These are phyloP conservation scores for Sphaerulina musiva DNA, from an alignment of 2,329 filamentous ascomycete species.

Conservation along the genomic window DNA sequence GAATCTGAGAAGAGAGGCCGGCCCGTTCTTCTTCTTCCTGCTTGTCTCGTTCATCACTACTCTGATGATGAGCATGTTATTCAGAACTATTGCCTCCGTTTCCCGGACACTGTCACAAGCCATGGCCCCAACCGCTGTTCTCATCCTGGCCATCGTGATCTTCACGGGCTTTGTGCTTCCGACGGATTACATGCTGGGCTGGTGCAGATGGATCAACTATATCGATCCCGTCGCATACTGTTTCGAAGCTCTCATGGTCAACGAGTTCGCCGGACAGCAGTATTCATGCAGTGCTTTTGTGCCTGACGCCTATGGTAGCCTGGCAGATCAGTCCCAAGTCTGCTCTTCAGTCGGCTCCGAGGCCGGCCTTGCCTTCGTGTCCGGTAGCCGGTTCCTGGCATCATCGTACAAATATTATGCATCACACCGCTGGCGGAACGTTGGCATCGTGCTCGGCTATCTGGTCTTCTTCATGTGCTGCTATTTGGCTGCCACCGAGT, in stretches of 20 bases:
- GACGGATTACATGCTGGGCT: slow-evolving; percentile 61
- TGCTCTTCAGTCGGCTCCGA: slow-evolving; percentile 40
- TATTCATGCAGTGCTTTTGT: slow-evolving; percentile 46
- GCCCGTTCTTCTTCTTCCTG: slow-evolving; percentile 78
- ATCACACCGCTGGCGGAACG: slow-evolving; percentile 44
- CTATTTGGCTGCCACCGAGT: slow-evolving; percentile 43
- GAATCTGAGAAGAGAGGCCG: slow-evolving; percentile 65
- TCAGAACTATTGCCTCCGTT: slow-evolving; percentile 70
- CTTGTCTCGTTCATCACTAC: slow-evolving; percentile 68
- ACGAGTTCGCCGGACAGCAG: slow-evolving; percentile 65
- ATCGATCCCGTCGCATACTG: slow-evolving; percentile 72
- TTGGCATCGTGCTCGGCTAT: slow-evolving; percentile 43
- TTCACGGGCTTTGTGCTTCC: slow-evolving; percentile 60
- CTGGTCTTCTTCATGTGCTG: slow-evolving; percentile 38
- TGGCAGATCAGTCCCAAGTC: slow-evolving; percentile 30
- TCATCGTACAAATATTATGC: slow-evolving; percentile 32
- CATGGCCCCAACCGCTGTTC: slow-evolving; percentile 49
- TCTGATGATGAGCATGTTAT: slow-evolving; percentile 77
- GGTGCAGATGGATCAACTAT: slow-evolving; percentile 80
- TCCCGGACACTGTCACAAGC: slow-evolving; percentile 61
- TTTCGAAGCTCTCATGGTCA: slow-evolving; percentile 64
- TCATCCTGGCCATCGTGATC: slow-evolving; percentile 60
- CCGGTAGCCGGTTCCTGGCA: slow-evolving; percentile 34
- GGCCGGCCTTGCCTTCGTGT: slow-evolving; percentile 36
- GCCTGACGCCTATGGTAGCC: slow-evolving; percentile 41